phyloP scores from a whole-genome alignment of 2,329 filamentous ascomycete genomes.

The Apiospora malaysiana region DNA sequence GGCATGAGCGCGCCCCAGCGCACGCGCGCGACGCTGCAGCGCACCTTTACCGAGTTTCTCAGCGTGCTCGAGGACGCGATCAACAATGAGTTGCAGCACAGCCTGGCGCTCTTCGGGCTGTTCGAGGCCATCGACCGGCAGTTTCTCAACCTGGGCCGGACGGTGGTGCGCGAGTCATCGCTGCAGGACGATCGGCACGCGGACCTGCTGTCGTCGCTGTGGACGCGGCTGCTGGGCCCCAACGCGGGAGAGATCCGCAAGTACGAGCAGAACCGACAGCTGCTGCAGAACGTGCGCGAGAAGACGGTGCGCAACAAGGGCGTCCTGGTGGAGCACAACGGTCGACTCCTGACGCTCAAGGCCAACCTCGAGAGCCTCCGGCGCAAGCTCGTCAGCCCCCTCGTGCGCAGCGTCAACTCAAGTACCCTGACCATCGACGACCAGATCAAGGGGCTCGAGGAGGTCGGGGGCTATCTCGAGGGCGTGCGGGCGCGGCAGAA shows the following conservation, averaged over 20 bases:
- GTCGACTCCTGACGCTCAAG: constrained; percentile 81
- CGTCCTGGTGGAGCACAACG: constrained; percentile 84
- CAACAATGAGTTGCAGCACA: constrained; percentile 80
- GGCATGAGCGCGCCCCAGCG: constrained; percentile 82
- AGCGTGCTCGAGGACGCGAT: constrained; percentile 89
- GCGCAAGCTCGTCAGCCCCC: constrained; percentile 81
- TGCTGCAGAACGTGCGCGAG: constrained; percentile 79
- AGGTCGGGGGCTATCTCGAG: constrained; percentile 79
- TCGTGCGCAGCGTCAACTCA: constrained; percentile 73
- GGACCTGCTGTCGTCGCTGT: constrained; percentile 82
- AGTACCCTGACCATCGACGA: constrained; percentile 80
- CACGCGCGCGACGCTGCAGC: constrained; percentile 79
- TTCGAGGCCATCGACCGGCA: constrained; percentile 92
- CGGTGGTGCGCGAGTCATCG: constrained; percentile 82
- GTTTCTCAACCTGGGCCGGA: constrained; percentile 86
- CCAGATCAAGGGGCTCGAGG: constrained; percentile 82
- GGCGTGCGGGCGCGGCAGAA: constrained; percentile 80
- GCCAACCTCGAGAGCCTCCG: constrained; percentile 85
- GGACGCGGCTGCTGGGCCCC: constrained; percentile 82
- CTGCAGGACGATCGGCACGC: constrained; percentile 80
- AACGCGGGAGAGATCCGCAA: constrained; percentile 80
- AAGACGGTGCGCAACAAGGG: constrained; percentile 88
- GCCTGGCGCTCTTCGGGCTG: constrained; percentile 80
- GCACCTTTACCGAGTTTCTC: constrained; percentile 88
- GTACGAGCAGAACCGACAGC: constrained; percentile 85